These are phyloP conservation scores for Toxicodendron radicans DNA, from an alignment of 345 rosid species.

Conservation along the genomic window DNA sequence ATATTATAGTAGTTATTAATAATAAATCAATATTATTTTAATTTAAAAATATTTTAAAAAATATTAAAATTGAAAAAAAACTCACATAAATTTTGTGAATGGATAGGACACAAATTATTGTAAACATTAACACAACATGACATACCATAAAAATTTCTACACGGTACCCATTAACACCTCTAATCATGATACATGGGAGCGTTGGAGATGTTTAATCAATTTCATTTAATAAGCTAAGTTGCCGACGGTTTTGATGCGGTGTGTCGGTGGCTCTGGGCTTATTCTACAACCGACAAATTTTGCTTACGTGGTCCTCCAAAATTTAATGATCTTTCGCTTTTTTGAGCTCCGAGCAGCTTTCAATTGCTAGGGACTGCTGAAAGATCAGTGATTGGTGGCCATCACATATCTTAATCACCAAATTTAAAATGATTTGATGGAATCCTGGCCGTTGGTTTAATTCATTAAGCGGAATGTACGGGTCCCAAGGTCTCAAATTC, in stretches of 20 bases:
- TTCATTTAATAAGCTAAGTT: not conserved
- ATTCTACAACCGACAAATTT: conserved; percentile 8
- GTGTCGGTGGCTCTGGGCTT: conserved; percentile 24
- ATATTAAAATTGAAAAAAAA: too few species aligned
- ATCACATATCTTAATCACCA: not conserved
- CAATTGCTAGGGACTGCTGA: too few species aligned
- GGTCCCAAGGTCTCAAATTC: not conserved
- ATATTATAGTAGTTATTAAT: too few species aligned
- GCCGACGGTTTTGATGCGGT: conserved; percentile 20
- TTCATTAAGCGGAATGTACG: not conserved
- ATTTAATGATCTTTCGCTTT: not conserved
- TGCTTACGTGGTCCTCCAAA: not conserved
- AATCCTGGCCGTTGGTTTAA: not conserved
- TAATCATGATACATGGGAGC: conserved; percentile 4
- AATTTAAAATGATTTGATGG: not conserved
- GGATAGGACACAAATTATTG: too few species aligned
- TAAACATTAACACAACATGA: too few species aligned
- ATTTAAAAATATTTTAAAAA: too few species aligned
- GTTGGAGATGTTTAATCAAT: not conserved
- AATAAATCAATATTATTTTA: too few species aligned
- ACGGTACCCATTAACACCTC: too few species aligned
- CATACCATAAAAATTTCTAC: too few species aligned
- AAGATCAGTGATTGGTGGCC: not conserved
- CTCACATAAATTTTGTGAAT: too few species aligned
- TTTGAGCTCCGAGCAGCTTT: not conserved